Evolutionary conservation across 2,329 filamentous ascomycete genomes (phyloP), one percentile per base, ranked within the genome.

Genomic region (Claviceps humidiphila): DNA sequence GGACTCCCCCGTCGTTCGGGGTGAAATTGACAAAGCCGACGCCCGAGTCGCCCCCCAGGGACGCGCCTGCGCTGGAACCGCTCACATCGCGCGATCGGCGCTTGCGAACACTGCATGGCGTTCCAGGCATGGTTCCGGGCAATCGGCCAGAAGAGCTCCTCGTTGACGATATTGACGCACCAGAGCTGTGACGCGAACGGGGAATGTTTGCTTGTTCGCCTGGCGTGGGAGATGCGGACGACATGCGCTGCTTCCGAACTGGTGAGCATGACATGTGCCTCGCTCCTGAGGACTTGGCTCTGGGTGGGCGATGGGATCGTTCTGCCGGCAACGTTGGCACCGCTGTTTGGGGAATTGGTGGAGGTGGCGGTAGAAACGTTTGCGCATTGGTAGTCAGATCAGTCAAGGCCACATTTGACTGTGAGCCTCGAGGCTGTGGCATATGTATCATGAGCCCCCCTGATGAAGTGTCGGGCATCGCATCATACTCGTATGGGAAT

Each of bases 1-100:
- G 83, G 63, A 85, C 80, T 14, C 77, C 73, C 60, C 82, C 84
- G 66, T 98, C 90, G 49, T 77, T 74, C 0, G 89, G 84, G 1
- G 90, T 96, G 68, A 87, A 95, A 67, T 97, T 97, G 57, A 95
- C 87, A 63, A 97, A 97, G 11, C 79, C 77, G 8, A 78, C 71
- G 2, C 61, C 61, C 3, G 63, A 62, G 9, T 58, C 51, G 2
- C 65, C 60, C 5, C 64, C 58, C 38, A 62, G 61, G 3, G 58
- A 58, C 7, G 50, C 53, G 63, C 58, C 63, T 34, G 60, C 55
- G 16, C 62, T 62, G 17, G 44, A 48, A 7, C 34, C 49, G 53
- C 67, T 66, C 11, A 62, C 58, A 51, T 69, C 64, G 38, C 69
- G 63, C 6, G 68, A 69, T 17, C 68, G 60, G 8, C 68, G 63